Conservation (phyloP, 306 rosid genomes). For the Dryas octopetala region DNA sequence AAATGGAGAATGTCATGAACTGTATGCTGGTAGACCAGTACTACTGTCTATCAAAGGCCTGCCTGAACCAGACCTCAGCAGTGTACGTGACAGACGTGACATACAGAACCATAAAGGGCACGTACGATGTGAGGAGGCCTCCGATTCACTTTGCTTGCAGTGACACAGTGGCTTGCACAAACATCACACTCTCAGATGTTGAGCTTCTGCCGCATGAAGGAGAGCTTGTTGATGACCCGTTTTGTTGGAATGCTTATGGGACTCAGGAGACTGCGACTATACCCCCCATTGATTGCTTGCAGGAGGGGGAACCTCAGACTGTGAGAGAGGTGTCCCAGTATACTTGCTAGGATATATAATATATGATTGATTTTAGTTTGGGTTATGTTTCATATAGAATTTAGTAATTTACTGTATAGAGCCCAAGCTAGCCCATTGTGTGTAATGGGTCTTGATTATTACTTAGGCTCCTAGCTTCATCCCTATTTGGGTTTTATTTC, state of each 20-base stretch:
- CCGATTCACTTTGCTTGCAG: slow-evolving; percentile 97
- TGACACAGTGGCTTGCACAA: slow-evolving; percentile 80
- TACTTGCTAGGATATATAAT: slow-evolving; percentile 40
- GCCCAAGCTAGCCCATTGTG: slow-evolving; percentile 24
- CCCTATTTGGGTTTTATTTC: slow-evolving; percentile 6
- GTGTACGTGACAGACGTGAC: slow-evolving; percentile 63
- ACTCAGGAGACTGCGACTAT: slow-evolving; percentile 69
- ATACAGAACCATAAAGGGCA: slow-evolving; percentile 77
- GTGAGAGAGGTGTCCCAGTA: slow-evolving; percentile 41
- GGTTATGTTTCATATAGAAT: neutral
- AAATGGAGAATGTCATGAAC: slow-evolving; percentile 84
- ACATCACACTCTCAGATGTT: slow-evolving; percentile 77
- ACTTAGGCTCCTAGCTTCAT: neutral
- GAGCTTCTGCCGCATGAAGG: slow-evolving; percentile 86
- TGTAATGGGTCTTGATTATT: neutral
- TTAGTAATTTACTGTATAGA: slow-evolving; percentile 25
- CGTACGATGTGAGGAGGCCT: slow-evolving; percentile 79
- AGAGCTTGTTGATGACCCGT: slow-evolving; percentile 70
- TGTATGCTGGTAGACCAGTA: slow-evolving; percentile 84
- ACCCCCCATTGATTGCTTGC: slow-evolving; percentile 86
- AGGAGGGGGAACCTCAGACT: slow-evolving; percentile 61
- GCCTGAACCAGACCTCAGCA: slow-evolving; percentile 76
- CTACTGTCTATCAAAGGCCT: slow-evolving; percentile 74
- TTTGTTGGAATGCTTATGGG: slow-evolving; percentile 97
- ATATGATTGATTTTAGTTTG: slow-evolving; percentile 4